Evolutionary conservation across 2,329 filamentous ascomycete species (phyloP), one percentile per base, ranked within the genome.

Genomic region (Colletotrichum neosansevieriae): DNA sequence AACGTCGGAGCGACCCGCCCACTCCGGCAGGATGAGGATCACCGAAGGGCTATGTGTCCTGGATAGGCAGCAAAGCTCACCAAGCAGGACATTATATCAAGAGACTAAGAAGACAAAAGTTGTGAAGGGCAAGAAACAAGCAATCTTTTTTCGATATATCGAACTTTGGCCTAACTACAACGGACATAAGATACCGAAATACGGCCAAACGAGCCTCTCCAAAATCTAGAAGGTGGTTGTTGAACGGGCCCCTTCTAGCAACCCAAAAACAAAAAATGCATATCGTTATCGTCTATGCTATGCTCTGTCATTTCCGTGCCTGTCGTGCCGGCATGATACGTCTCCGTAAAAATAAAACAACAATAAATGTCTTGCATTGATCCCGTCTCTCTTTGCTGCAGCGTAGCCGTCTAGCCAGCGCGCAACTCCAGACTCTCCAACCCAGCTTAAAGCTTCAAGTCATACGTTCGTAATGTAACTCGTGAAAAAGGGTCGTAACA

Each of bases 391-490:
- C 66, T 69, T 66, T 36, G 62, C 56, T 42, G 66, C 62, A 49
- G 56, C 61, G 56, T 51, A 38, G 49, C 61, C 49, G 51, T 66
- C 61, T 38, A 51, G 56, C 47, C 54, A 36, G 32, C 66, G 61
- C 66, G 62, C 66, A 50, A 60, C 61, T 60, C 58, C 63, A 69
- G 67, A 67, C 67, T 57, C 17, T 32, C 58, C 63, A 56, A 61
- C 40, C 63, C 49, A 29, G 15, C 32, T 51, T 21, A 13, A 57
- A 66, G 62, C 49, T 69, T 67, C 57, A 45, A 69, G 67, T 71
- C 70, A 68, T 71, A 71, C 70, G 71, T 68, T 71, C 70, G 64
- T 71, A 71, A 71, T 56, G 54, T 67, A 65, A 71, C 68, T 70
- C 68, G 53, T 71, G 57, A 71, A 70, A 69, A 69, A 70, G 44